Evolutionary conservation across 176 grass and related monocot species (phyloP), one percentile per base, ranked within the genome.

Genomic region (Alopecurus myosuroides): DNA sequence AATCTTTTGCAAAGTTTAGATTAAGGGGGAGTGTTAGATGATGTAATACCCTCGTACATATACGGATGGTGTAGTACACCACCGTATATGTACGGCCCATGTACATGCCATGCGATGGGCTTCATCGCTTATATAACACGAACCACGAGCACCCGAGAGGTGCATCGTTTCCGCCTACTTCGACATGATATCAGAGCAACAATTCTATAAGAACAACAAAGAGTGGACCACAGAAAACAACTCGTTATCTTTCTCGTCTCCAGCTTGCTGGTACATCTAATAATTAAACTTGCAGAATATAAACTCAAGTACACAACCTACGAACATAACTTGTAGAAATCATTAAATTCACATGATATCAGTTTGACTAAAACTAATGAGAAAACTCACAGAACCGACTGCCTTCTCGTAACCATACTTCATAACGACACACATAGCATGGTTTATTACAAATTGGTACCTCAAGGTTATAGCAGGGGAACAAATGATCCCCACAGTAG

Each of bases 171-270:
- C n/a, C n/a, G n/a, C n/a, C n/a, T n/a, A n/a, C n/a, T n/a, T n/a
- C n/a, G n/a, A n/a, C n/a, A n/a, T n/a, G n/a, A n/a, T n/a, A n/a
- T n/a, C n/a, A n/a, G n/a, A n/a, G n/a, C n/a, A n/a, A n/a, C n/a
- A n/a, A n/a, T n/a, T n/a, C n/a, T n/a, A n/a, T n/a, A n/a, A 94
- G 64, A 94, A 72, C 23, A 94, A 63, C 50, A 91, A 81, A 1
- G 94, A 94, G 51, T 94, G 89, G 50, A 97, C 88, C 51, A 89
- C 65, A n/a, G 86, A 89, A 31, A 91, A 79, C 65, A 97, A 60
- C 73, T 88, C 84, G 11, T 80, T 91, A 81, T 97, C 90, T 46
- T 78, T 84, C 11, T 88, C 86, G 22, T 90, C 88, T n/a, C n/a
- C n/a, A n/a, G n/a, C n/a, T n/a, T n/a, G n/a, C n/a, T n/a, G n/a